Conservation (phyloP, 2,329 filamentous ascomycete species). For the Fonsecaea monophora region DNA sequence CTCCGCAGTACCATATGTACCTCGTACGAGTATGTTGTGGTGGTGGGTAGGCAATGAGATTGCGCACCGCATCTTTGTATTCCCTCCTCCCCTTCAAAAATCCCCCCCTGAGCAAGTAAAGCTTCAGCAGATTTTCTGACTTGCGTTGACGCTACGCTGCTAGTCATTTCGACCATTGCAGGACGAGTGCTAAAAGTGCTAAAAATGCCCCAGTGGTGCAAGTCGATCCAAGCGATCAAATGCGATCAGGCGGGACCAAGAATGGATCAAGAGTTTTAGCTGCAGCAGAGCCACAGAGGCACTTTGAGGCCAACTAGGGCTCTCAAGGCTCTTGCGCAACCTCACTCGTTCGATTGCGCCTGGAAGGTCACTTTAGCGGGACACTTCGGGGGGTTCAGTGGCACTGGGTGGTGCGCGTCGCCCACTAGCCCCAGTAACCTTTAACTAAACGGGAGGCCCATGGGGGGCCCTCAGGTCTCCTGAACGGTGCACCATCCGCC, state of each 20-base stretch:
- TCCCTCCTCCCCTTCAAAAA: constrained; percentile 1
- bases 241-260: constrained; percentile 13
- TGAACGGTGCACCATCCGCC: neutral
- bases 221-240: constrained; percentile 14
- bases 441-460: constrained; percentile 19
- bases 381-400: neutral
- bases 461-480: constrained; percentile 2
- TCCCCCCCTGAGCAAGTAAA: constrained; percentile 8
- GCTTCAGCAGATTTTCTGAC: constrained; percentile 13
- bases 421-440: neutral
- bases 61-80: constrained; percentile 15
- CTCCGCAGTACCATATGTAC: neutral
- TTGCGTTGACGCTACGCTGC: constrained; percentile 14
- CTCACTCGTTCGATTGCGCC: constrained; percentile 18
- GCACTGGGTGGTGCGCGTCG: neutral
- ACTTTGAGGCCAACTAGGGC: neutral
- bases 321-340: constrained; percentile 4
- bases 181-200: constrained; percentile 17
- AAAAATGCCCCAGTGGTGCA: constrained; percentile 19
- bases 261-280: constrained; percentile 20
- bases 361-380: constrained; percentile 12
- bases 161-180: constrained; percentile 15
- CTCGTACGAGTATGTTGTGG: too few species aligned
- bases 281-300: constrained; percentile 7
- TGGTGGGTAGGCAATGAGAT: neutral